Conservation (phyloP, 176 grass and related monocot genomes). For the Tuctoria greenei region DNA sequence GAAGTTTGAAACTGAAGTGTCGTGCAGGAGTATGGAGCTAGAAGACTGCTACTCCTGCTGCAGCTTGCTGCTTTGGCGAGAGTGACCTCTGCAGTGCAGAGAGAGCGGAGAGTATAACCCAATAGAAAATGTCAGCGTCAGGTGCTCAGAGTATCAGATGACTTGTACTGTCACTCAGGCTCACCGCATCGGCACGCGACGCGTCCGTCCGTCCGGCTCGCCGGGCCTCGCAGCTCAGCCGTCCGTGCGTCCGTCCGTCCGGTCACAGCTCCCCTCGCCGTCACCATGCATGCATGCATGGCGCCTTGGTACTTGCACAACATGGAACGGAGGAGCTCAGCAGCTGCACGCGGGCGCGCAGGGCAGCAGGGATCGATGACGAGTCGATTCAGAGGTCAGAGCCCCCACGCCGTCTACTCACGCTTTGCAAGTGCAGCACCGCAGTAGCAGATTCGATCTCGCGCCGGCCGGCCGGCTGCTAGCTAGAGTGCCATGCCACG, state of each 20-base stretch:
- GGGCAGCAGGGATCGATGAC: background rate
- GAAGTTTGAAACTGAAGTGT: background rate
- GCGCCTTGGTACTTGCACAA: background rate
- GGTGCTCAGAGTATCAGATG: background rate
- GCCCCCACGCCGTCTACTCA: background rate
- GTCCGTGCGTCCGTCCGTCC: too few relatives aligned
- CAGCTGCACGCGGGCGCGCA: too few relatives aligned
- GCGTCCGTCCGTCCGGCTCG: too few relatives aligned
- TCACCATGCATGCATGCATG: background rate
- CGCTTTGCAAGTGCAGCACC: background rate
- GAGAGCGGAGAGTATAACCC: conserved; percentile 15
- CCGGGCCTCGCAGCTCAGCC: too few relatives aligned
- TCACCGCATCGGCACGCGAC: too few relatives aligned
- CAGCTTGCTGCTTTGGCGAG: too few relatives aligned
- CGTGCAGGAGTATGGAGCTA: background rate
- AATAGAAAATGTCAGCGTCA: conserved; percentile 21
- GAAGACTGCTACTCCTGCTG: too few relatives aligned
- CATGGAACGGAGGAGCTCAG: background rate
- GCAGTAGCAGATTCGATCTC: background rate
- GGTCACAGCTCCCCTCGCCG: too few relatives aligned
- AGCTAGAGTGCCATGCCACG: too few relatives aligned
- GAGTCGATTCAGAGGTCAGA: background rate
- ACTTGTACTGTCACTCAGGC: background rate
- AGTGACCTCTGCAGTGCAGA: too few relatives aligned
- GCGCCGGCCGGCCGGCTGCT: too few relatives aligned